Base-by-base conservation (phyloP, 2,329 filamentous ascomycete species). In the Saccharata proteae region DNA sequence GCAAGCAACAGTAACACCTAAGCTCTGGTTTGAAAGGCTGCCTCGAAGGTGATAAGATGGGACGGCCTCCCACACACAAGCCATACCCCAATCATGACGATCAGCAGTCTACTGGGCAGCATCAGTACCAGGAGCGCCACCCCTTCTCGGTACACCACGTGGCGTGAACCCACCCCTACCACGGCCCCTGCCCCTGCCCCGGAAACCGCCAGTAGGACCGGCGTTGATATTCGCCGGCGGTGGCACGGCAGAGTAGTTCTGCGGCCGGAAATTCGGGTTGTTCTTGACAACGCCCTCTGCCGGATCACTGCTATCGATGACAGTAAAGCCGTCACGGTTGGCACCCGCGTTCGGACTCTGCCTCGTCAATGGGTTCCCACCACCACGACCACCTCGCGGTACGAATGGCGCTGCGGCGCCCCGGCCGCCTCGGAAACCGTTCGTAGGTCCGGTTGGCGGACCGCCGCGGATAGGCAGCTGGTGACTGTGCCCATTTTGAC, bases 181-280 rank as follows among this genome's bases (percentile, higher is more conserved):
- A 15, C 49, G 43, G 3, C 49, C 47, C 16, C 52, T 43, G 6
- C 52, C 52, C 18, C 53, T 26, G 16, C 39, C 31, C n/a, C 38
- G 42, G 11, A 35, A 24, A 15, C 48, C 42, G 34, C 48, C 44
- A 21, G 46, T 40, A 12, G 38, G 35, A 8, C 30, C 9, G 20
- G 41, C 45, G 28, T 56, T 49, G 22, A 57, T 34, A 13, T 39
- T 52, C 12, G 51, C 42, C 5, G 55, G 55, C 5, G 55, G 55
- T 7, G 55, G 50, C 3, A 55, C 53, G 26, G 43, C 51, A 11
- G 43, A 50, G 41, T 58, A 58, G 36, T 46, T 49, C 30, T 69
- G 65, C 4, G 69, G 67, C 16, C 60, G 57, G 54, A 75, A 75
- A 30, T 62, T 59, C 2, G 65, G 67, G 45, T 73, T 74, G 43